Evolutionary conservation across 305 asterid genomes (phyloP).

Genomic region (Stenogyne calaminthoides): DNA sequence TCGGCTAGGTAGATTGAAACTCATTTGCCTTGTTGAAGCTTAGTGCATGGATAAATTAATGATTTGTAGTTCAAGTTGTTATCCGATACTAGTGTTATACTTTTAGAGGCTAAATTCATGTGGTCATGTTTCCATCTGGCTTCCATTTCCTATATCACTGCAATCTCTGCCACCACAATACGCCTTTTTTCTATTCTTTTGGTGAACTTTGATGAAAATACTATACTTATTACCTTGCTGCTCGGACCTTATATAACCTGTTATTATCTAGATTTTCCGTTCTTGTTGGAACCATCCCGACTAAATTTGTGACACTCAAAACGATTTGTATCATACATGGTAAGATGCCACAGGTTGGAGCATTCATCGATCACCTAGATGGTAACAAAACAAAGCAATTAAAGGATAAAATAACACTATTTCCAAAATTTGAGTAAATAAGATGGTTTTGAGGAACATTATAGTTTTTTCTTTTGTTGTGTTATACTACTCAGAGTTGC

Average conservation of each 20-base stretch:
- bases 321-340: background rate
- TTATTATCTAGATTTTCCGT: background rate
- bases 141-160: background rate
- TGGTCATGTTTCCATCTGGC: background rate
- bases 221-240: background rate
- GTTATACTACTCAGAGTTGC: background rate
- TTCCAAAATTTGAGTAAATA: background rate
- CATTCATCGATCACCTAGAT: background rate
- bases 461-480: background rate
- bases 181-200: background rate
- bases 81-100: background rate
- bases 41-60: slow-evolving; percentile 2
- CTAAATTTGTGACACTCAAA: slow-evolving; percentile 4
- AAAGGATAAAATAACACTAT: background rate
- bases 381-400: background rate
- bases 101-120: slow-evolving; percentile 4
- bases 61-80: slow-evolving; percentile 2
- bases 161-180: background rate
- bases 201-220: background rate
- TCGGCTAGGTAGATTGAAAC: slow-evolving; percentile 13
- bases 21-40: background rate
- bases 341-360: no score
- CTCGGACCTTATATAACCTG: background rate
- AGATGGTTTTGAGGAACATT: background rate
- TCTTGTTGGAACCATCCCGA: background rate